Percentiles rank a stretch among this genome's conserved stretches.
phyloP scores from a whole-genome alignment of 306 rosid species.

The Medicago arabica region DNA sequence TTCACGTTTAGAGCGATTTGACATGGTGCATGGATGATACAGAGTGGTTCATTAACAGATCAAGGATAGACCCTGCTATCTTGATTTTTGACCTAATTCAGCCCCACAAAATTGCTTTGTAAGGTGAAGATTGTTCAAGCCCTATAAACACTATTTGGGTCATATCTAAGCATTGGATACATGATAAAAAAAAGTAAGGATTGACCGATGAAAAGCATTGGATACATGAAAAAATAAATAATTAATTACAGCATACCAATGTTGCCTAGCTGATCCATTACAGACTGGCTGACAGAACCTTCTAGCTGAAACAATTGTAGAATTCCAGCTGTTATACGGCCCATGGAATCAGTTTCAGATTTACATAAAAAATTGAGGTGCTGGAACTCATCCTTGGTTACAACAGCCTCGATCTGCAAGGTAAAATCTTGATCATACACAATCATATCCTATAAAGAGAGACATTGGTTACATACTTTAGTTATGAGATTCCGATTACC shows the following conservation, averaged over 20 bases:
- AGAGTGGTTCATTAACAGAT: not conserved
- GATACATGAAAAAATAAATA: not conserved
- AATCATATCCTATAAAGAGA: constrained; percentile 20
- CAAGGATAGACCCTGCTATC: not conserved
- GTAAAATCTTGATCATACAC: constrained; percentile 41
- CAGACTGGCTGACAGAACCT: constrained; percentile 82
- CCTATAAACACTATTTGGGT: not conserved
- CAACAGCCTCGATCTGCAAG: constrained; percentile 74
- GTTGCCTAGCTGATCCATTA: constrained; percentile 80
- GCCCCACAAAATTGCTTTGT: not conserved
- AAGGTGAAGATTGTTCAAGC: not conserved
- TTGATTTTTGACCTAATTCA: not conserved
- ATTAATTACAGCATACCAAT: constrained; percentile 61
- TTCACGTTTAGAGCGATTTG: not conserved
- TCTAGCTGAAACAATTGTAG: constrained; percentile 82
- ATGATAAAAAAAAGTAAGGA: not conserved
- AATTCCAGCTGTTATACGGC: constrained; percentile 87
- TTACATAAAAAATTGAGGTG: constrained; percentile 76
- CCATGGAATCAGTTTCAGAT: constrained; percentile 93
- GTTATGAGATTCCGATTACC: constrained; percentile 55
- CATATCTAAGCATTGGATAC: not conserved
- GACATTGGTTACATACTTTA: constrained; percentile 29
- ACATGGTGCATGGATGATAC: not conserved
- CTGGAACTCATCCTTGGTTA: constrained; percentile 86
- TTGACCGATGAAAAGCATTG: constrained; percentile 1